Evolutionary conservation across 805 yeast species (phyloP), one percentile per base, ranked within the genome.

Genomic region (Barnettozyma wickerhamii): DNA sequence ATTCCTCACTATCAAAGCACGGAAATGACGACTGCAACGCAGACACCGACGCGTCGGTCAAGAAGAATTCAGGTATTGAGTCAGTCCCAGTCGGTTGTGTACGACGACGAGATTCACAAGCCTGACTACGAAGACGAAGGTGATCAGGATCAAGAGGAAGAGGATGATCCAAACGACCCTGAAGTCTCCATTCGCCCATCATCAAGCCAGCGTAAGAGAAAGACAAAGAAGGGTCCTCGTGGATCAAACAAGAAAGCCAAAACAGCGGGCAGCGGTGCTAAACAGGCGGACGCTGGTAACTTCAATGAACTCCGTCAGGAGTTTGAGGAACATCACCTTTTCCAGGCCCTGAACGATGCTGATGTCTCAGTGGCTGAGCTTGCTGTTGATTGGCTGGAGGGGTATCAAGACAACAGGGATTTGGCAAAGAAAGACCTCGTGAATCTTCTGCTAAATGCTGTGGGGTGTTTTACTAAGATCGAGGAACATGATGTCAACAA

Each of bases 401-500:
- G 63, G 17, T 82, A 76, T 49, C 64, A 59, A 33, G 62, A 56
- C 10, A 64, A 67, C 42, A 60, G 68, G 35, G 65, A 68, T 41
- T 56, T 56, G 12, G 80, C 89, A 2, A 60, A 85, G 38, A 74
- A 78, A 33, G 76, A 75, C 28, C 61, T 89, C 37, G 63, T 89
- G 32, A 89, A 90, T 58, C 68, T 88, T 37, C 50, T 86, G 1
- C 63, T 90, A 30, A 68, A 89, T 43, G 67, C 80, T 36, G 78
- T 86, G 56, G 96, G 96, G 0, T 81, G 89, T 37, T 69, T 77
- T 17, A 68, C 78, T 2, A 75, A 74, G 19, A 74, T 86, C 9
- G 81, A 80, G 44, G 75, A 77, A 20, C 95, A 90, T 58, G 96
- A 89, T 57, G 79, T 87, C 37, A 68, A 66, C 19, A 81, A 79